These are phyloP conservation scores for Trichosanthes cucumerina DNA, from an alignment of 306 rosid genomes.

Conservation along the genomic window DNA sequence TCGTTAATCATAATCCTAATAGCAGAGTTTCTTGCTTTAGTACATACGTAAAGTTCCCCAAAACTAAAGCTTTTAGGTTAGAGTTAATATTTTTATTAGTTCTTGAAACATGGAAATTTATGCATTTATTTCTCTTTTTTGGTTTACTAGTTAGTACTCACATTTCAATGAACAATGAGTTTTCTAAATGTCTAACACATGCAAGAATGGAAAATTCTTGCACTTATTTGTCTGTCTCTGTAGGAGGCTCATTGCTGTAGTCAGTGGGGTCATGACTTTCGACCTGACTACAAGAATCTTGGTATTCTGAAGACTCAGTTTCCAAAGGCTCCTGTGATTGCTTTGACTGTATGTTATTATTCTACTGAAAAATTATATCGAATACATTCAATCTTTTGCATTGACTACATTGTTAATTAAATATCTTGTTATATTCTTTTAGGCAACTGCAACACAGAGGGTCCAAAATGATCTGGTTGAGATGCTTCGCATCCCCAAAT, in stretches of 20 bases:
- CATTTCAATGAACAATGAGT: not conserved
- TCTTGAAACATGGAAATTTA: not conserved
- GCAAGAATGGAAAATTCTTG: not conserved
- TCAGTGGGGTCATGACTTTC: conserved; percentile 99
- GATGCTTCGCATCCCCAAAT: conserved; percentile 81
- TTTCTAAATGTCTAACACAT: not conserved
- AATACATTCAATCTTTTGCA: not conserved
- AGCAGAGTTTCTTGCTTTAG: not conserved
- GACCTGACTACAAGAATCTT: conserved; percentile 94
- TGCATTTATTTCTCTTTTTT: not conserved
- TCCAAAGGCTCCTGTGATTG: conserved; percentile 78
- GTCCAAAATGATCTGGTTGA: conserved; percentile 86
- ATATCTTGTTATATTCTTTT: conserved; percentile 11
- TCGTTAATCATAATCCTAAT: not conserved
- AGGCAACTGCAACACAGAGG: conserved; percentile 98
- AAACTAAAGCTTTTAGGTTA: not conserved
- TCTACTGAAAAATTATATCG: not conserved
- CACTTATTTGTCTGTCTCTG: not conserved
- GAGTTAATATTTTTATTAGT: not conserved
- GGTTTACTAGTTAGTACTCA: not conserved
- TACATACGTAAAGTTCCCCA: not conserved
- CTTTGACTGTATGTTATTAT: conserved; percentile 61
- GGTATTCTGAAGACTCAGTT: conserved; percentile 94
- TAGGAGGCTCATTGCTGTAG: conserved; percentile 99
- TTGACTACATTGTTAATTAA: not conserved